Conservation (phyloP, 2,329 filamentous ascomycete species). For the Exophiala phaeomuriformis region DNA sequence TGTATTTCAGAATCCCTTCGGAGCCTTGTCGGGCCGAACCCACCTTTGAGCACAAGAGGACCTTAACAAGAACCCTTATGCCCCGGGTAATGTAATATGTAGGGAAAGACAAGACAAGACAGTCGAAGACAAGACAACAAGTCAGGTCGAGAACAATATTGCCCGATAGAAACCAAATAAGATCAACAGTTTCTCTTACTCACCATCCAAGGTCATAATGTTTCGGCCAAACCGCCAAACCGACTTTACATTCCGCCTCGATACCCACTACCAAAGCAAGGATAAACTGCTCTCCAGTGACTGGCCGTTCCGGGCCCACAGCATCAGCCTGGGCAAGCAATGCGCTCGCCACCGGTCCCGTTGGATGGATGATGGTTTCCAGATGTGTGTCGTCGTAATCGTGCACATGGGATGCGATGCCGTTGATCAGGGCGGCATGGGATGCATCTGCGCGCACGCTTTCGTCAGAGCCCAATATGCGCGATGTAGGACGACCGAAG, state of each 20-base stretch:
- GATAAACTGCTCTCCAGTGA: conserved; percentile 45
- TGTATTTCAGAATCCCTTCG: no score
- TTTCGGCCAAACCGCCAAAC: conserved; percentile 46
- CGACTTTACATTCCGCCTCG: conserved; percentile 48
- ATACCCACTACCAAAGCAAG: conserved; percentile 47
- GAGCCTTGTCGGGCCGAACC: no score
- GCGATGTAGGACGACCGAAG: conserved; percentile 34
- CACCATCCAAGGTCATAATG: conserved; percentile 51
- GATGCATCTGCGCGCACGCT: conserved; percentile 8
- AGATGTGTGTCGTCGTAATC: conserved; percentile 54
- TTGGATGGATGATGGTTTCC: conserved; percentile 50
- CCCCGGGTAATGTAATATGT: no score
- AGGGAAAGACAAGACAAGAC: no score
- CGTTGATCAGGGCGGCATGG: conserved; percentile 48
- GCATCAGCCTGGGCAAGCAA: conserved; percentile 44
- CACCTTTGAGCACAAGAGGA: no score
- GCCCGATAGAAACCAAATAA: no score
- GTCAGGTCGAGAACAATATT: no score
- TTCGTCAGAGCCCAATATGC: conserved; percentile 20
- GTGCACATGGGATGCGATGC: conserved; percentile 50
- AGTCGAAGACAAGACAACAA: no score
- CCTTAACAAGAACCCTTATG: no score
- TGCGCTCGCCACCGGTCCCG: conserved; percentile 46
- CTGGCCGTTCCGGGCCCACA: conserved; percentile 12
- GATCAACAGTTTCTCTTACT: neutral